Evolutionary conservation across 2,329 filamentous ascomycete genomes (phyloP).

Genomic region (Endothia cerciana): DNA sequence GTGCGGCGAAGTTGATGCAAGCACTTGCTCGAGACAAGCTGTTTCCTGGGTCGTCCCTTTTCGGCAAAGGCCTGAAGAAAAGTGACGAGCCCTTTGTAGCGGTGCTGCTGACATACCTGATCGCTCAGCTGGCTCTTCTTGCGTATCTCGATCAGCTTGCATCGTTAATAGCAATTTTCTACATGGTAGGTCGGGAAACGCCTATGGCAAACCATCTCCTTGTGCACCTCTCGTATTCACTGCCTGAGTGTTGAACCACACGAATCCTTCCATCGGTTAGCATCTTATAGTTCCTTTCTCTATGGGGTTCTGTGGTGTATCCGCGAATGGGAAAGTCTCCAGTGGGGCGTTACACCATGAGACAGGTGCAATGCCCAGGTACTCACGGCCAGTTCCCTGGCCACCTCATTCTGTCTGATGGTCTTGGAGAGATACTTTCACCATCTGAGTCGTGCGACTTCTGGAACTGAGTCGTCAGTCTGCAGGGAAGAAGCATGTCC

Average conservation of each 20-base stretch:
- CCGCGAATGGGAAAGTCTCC: neutral
- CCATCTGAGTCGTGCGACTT: neutral
- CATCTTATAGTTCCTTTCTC: neutral
- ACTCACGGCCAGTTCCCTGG: neutral
- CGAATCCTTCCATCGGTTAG: neutral
- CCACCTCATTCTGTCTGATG: neutral
- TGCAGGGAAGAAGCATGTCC: neutral
- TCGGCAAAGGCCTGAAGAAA: slow-evolving; percentile 73
- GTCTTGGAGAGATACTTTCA: neutral
- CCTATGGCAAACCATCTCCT: neutral
- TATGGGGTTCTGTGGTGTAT: neutral
- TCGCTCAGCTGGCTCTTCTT: slow-evolving; percentile 80
- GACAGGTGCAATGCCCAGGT: neutral
- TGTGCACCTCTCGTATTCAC: neutral
- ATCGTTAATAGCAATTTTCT: slow-evolving; percentile 88
- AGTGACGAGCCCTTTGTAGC: slow-evolving; percentile 77
- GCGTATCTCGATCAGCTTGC: slow-evolving; percentile 87
- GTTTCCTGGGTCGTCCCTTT: slow-evolving; percentile 74
- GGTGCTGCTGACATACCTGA: slow-evolving; percentile 73
- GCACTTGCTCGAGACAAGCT: slow-evolving; percentile 80
- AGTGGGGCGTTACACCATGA: neutral
- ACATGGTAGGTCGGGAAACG: slow-evolving; percentile 57
- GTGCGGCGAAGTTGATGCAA: slow-evolving; percentile 82
- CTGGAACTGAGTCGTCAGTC: neutral
- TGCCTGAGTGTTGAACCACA: neutral